These are phyloP conservation scores for Wallacemonas sp. DNA, from an alignment of 208 protist species.

Conservation along the genomic window DNA sequence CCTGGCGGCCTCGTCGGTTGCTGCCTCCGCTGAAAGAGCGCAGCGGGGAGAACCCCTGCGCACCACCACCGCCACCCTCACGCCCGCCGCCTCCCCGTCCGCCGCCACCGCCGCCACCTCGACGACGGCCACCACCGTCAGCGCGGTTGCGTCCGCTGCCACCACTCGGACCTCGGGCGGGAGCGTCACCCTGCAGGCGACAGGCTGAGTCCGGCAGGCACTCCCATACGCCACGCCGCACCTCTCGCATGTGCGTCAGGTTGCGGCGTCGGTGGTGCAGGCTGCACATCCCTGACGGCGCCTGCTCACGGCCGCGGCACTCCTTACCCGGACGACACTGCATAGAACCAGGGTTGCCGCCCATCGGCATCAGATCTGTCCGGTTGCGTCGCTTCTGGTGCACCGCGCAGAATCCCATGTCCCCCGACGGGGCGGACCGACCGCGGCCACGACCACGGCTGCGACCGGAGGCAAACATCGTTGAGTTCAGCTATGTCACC, in stretches of 20 bases:
- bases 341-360: conserved; percentile 48
- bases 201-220: conserved; percentile 56
- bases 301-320: conserved; percentile 29
- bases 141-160: not conserved
- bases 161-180: not conserved
- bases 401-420: conserved; percentile 68
- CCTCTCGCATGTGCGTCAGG: conserved; percentile 65
- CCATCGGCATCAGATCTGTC: conserved; percentile 61
- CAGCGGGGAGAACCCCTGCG: not conserved
- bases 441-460: conserved; percentile 21
- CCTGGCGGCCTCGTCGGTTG: conserved; percentile 17
- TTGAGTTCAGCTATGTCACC: not conserved
- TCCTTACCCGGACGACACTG: conserved; percentile 66
- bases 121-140: not conserved
- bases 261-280: conserved; percentile 67
- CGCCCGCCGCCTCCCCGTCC: not conserved
- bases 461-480: not conserved
- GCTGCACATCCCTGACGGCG: conserved; percentile 41
- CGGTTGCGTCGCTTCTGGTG: conserved; percentile 56
- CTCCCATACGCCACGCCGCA: conserved; percentile 66
- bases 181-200: conserved; percentile 14
- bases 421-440: conserved; percentile 20
- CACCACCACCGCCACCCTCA: not conserved
- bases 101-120: not conserved
- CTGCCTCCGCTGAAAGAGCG: conserved; percentile 9